Evolutionary conservation across 164 flowering plant species (phyloP).

Genomic region (Vitis labrusca): DNA sequence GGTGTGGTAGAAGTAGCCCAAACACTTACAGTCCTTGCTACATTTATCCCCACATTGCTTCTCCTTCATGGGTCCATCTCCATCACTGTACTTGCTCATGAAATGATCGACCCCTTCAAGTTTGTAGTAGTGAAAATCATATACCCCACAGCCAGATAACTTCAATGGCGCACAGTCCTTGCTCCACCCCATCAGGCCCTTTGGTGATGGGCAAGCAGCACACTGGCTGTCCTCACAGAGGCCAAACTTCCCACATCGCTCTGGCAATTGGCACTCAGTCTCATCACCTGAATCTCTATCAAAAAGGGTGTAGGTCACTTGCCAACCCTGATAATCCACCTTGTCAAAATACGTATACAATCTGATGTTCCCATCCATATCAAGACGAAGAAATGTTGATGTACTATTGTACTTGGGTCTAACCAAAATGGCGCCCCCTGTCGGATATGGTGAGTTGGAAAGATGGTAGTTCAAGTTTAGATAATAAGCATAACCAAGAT

Average conservation of each 20-base stretch:
- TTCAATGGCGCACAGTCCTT: slow-evolving; percentile 24
- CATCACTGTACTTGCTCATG: too few species aligned
- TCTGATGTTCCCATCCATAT: slow-evolving; percentile 33
- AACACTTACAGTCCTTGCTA: too few species aligned
- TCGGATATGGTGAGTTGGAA: neutral
- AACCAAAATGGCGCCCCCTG: slow-evolving; percentile 10
- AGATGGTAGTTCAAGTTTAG: slow-evolving; percentile 6
- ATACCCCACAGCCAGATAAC: slow-evolving; percentile 6
- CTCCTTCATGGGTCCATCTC: too few species aligned
- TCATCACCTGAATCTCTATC: too few species aligned
- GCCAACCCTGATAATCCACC: too few species aligned
- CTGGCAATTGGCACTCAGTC: too few species aligned
- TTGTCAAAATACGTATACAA: too few species aligned
- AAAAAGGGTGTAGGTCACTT: too few species aligned
- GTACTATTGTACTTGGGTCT: slow-evolving; percentile 38
- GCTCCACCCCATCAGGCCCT: slow-evolving; percentile 39
- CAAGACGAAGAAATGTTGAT: slow-evolving; percentile 31
- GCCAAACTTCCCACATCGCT: slow-evolving; percentile 11
- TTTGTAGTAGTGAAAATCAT: neutral
- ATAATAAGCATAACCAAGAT: slow-evolving; percentile 21
- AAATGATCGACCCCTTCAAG: too few species aligned
- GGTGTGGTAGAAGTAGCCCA: too few species aligned
- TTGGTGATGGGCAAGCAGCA: slow-evolving; percentile 38
- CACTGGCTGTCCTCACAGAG: slow-evolving; percentile 35
- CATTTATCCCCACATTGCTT: too few species aligned